Conservation (phyloP, 192 early-diverging fungal species). For the Backusella tuberculispora region DNA sequence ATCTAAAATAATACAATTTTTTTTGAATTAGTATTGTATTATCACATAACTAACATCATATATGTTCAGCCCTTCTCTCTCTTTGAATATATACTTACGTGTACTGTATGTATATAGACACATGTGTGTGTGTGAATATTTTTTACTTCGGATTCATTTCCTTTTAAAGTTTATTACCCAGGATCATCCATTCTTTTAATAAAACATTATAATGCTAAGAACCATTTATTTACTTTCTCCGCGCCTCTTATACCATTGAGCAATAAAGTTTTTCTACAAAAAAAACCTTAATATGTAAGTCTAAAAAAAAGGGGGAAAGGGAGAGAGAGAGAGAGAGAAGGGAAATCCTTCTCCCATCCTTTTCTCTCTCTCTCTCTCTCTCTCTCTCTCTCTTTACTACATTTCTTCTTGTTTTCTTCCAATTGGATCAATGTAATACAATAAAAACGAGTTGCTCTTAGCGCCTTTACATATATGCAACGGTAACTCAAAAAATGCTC, state of each 20-base stretch:
- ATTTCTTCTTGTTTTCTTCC: neutral
- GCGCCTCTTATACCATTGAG: neutral
- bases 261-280: neutral
- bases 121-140: neutral
- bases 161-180: slow-evolving; percentile 6
- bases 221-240: neutral
- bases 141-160: neutral
- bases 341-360: neutral
- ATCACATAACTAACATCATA: too few relatives aligned
- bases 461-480: neutral
- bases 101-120: too few relatives aligned
- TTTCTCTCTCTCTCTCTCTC: neutral
- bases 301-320: neutral
- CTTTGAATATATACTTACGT: too few relatives aligned
- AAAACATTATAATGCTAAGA: neutral
- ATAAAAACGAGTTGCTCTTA: neutral
- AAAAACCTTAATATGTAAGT: too few relatives aligned
- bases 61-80: too few relatives aligned
- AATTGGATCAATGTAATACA: slow-evolving; percentile 3
- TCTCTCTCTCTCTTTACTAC: too few relatives aligned
- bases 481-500: too few relatives aligned
- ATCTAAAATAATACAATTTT: too few relatives aligned
- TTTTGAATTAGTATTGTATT: too few relatives aligned
- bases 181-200: neutral
- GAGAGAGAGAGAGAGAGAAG: too few relatives aligned